phyloP scores from a whole-genome alignment of 768 basidiomycete genomes.

The Lepiota subincarnata region DNA sequence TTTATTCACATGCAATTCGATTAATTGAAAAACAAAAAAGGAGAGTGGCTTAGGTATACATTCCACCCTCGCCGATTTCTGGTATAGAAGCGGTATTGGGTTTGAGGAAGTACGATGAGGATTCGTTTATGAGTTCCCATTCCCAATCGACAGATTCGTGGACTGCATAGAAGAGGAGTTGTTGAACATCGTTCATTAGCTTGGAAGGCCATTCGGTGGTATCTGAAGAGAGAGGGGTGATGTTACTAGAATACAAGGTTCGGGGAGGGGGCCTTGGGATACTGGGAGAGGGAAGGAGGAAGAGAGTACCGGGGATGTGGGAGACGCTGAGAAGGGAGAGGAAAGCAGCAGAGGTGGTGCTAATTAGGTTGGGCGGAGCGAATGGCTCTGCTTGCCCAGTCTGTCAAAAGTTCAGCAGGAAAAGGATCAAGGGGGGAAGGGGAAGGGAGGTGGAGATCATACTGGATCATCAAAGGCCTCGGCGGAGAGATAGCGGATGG shows the following conservation, averaged over 20 bases:
- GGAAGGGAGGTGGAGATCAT: conserved; percentile 8
- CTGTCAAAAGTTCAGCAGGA: conserved; percentile 21
- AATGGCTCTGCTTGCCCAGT: conserved; percentile 34
- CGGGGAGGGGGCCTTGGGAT: conserved; percentile 39
- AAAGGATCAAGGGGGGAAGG: conserved; percentile 15
- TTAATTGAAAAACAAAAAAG: conserved; percentile 21
- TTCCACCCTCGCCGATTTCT: conserved; percentile 45
- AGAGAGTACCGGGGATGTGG: conserved; percentile 23
- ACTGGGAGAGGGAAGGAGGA: conserved; percentile 48
- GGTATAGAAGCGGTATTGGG: not conserved
- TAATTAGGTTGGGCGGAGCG: conserved; percentile 54
- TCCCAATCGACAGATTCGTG: conserved; percentile 20
- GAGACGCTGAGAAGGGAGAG: conserved; percentile 32
- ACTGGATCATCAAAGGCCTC: conserved; percentile 19
- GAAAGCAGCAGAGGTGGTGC: conserved; percentile 51
- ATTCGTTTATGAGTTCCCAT: conserved; percentile 14
- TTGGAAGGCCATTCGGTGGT: conserved; percentile 31
- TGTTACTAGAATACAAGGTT: conserved; percentile 28
- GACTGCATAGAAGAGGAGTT: conserved; percentile 30
- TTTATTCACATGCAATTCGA: conserved; percentile 22
- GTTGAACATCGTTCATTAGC: conserved; percentile 31
- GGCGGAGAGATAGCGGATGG: conserved; percentile 49
- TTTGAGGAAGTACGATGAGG: not conserved
- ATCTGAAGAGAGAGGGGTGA: conserved; percentile 29
- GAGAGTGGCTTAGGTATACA: conserved; percentile 34